Percentiles rank a stretch among this genome's conserved stretches.
Conservation (phyloP, 495 filamentous ascomycete genomes). For the Penicillium verhagenii region DNA sequence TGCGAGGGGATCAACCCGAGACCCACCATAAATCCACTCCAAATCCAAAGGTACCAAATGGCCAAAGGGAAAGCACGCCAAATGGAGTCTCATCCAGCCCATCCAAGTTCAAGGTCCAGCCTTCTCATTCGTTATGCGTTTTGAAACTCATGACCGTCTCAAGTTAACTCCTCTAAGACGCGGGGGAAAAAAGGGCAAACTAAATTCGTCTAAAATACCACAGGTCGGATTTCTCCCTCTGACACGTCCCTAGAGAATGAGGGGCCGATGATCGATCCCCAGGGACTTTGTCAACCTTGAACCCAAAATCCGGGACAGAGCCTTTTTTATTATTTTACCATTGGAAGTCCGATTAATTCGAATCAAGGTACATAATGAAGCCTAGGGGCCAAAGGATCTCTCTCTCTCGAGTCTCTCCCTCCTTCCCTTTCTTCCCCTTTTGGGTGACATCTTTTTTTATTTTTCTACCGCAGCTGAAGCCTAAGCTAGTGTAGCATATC, state of each 20-base stretch:
- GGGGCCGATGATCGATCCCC: neutral
- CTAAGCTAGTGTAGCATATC: conserved; percentile 2
- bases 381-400: too few species aligned
- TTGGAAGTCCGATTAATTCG: neutral
- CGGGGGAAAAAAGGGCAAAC: conserved; percentile 16
- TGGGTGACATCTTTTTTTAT: too few species aligned
- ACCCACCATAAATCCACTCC: conserved; percentile 7
- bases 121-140: conserved; percentile 9
- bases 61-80: too few species aligned
- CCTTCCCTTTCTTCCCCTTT: too few species aligned
- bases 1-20: conserved; percentile 17
- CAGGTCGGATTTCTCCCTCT: conserved; percentile 15
- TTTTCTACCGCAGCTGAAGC: neutral
- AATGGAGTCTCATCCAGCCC: neutral
- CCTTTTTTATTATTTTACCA: neutral
- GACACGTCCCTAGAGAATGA: conserved; percentile 7
- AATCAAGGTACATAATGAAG: too few species aligned
- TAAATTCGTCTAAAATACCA: conserved; percentile 5
- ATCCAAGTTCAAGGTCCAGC: neutral
- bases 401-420: too few species aligned
- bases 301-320: neutral
- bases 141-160: conserved; percentile 32
- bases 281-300: neutral
- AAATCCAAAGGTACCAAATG: conserved; percentile 1
- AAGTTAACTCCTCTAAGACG: conserved; percentile 19